These are phyloP conservation scores for Amoebophrya sp. DNA, from an alignment of 169 alveolate species.

Conservation along the genomic window DNA sequence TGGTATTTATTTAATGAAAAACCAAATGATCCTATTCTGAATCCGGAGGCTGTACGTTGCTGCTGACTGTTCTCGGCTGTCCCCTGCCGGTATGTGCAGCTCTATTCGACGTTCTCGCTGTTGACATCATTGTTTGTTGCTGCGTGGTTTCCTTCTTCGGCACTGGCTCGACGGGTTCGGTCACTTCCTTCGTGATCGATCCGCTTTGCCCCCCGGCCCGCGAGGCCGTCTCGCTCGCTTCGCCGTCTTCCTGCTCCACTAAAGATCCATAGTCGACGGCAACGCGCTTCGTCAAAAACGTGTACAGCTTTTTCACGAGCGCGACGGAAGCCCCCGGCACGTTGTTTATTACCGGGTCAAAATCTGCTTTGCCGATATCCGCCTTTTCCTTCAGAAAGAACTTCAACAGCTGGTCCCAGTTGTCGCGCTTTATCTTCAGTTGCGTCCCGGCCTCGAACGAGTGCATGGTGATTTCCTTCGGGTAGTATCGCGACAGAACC, in stretches of 20 bases:
- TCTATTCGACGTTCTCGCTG: neutral
- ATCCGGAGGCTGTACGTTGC: neutral
- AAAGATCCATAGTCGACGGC: neutral
- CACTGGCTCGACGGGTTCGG: neutral
- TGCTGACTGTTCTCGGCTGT: neutral
- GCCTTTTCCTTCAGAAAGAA: conserved; percentile 20
- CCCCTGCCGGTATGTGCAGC: neutral
- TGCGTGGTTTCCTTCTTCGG: too few species aligned
- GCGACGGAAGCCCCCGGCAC: conserved; percentile 39
- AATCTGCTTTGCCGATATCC: conserved; percentile 30
- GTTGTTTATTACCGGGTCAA: conserved; percentile 43
- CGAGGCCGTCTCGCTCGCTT: too few species aligned
- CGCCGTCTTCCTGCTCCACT: too few species aligned
- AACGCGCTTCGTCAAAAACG: neutral
- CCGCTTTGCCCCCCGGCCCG: too few species aligned
- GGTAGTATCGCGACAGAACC: conserved; percentile 24
- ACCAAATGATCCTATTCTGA: neutral
- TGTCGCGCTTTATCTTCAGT: conserved; percentile 21
- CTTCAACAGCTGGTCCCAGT: conserved; percentile 31
- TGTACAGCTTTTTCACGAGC: neutral
- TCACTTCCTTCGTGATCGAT: neutral
- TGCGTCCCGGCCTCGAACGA: conserved; percentile 26
- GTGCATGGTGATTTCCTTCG: conserved; percentile 31
- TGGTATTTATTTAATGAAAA: neutral
- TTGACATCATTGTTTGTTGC: neutral